phyloP scores from a whole-genome alignment of 768 basidiomycete species.

The Auricularia cornea region DNA sequence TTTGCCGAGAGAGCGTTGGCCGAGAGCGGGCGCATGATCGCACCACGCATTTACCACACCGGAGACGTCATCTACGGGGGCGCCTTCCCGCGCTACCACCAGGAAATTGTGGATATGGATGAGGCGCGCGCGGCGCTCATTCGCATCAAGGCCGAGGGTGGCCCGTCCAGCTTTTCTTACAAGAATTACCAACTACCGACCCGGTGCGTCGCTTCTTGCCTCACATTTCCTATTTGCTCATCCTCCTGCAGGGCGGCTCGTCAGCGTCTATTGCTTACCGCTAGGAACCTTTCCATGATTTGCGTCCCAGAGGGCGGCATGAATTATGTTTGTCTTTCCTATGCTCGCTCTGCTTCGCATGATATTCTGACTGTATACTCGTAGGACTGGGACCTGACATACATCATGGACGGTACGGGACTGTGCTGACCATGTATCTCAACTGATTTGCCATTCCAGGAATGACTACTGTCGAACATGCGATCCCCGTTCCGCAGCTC shows the following conservation, averaged over 20 bases:
- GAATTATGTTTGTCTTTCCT: not conserved
- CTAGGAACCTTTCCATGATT: conserved; percentile 55
- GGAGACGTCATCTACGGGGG: conserved; percentile 59
- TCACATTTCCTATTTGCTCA: not conserved
- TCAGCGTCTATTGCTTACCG: conserved; percentile 54
- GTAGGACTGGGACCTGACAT: conserved; percentile 70
- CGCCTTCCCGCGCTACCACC: conserved; percentile 37
- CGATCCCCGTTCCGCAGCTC: conserved; percentile 53
- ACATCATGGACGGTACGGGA: conserved; percentile 60
- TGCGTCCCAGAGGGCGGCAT: conserved; percentile 59
- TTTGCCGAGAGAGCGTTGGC: conserved; percentile 60
- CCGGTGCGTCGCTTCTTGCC: conserved; percentile 31
- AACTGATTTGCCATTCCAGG: conserved; percentile 28
- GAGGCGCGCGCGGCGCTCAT: conserved; percentile 60
- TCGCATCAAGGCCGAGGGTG: conserved; percentile 66
- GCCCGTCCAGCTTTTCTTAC: conserved; percentile 61
- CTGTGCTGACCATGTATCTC: not conserved
- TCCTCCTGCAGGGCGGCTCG: conserved; percentile 45
- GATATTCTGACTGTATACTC: conserved; percentile 52
- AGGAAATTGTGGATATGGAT: conserved; percentile 51
- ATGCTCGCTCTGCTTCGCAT: not conserved
- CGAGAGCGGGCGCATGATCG: conserved; percentile 59
- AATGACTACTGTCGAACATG: conserved; percentile 71
- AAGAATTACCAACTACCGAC: conserved; percentile 71
- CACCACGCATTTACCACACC: conserved; percentile 65